Conservation (phyloP, 164 flowering plant species). For the Platanus orientalis region DNA sequence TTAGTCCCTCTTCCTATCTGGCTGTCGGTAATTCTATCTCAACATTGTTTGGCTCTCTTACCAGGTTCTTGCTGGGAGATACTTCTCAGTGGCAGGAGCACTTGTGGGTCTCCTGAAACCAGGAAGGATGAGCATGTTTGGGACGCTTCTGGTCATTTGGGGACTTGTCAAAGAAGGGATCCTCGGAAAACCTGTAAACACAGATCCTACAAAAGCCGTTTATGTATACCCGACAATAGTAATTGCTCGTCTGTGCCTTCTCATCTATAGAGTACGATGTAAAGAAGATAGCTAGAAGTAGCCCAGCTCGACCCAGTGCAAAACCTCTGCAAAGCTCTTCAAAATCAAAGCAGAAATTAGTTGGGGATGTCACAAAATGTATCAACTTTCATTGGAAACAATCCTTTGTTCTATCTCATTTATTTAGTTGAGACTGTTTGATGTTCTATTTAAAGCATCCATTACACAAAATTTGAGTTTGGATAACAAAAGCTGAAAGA, state of each 20-base stretch:
- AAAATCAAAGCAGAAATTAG: slow-evolving; percentile 88
- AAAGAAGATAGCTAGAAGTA: slow-evolving; percentile 47
- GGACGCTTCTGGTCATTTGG: slow-evolving; percentile 81
- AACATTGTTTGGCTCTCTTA: neutral
- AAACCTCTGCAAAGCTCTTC: slow-evolving; percentile 76
- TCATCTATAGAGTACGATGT: slow-evolving; percentile 68
- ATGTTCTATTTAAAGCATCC: neutral
- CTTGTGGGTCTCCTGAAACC: slow-evolving; percentile 69
- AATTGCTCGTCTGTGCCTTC: slow-evolving; percentile 67
- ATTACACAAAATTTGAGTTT: slow-evolving; percentile 10
- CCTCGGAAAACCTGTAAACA: slow-evolving; percentile 59
- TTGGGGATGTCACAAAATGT: neutral
- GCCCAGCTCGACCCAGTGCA: slow-evolving; percentile 54
- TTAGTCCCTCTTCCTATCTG: neutral
- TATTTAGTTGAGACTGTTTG: neutral
- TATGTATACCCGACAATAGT: slow-evolving; percentile 87
- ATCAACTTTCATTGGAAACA: too few species aligned
- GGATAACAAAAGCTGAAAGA: neutral
- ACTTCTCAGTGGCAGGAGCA: slow-evolving; percentile 88
- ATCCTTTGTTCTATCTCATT: too few species aligned
- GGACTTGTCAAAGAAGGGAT: slow-evolving; percentile 94
- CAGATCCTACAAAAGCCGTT: slow-evolving; percentile 64
- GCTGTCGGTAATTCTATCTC: neutral
- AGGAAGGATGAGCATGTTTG: slow-evolving; percentile 94
- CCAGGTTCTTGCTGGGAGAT: slow-evolving; percentile 98